phyloP scores from a whole-genome alignment of 2,329 filamentous ascomycete genomes.

The Chaetomium sp. region DNA sequence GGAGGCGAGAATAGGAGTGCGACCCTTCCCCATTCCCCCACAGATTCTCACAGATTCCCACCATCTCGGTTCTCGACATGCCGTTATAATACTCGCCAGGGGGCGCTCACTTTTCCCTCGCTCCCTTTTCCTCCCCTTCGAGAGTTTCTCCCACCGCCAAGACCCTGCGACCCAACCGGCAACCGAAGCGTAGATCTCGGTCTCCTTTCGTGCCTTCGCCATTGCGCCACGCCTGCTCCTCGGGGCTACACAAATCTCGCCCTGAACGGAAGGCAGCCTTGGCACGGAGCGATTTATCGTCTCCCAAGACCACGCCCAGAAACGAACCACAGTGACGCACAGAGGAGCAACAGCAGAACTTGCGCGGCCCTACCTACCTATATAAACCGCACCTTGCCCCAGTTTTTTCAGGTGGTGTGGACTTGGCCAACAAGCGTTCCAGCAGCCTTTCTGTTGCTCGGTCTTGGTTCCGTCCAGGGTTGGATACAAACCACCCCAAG shows the following conservation, averaged over 20 bases:
- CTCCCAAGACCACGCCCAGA: constrained; percentile 22
- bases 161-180: constrained; percentile 28
- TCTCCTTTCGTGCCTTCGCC: constrained; percentile 30
- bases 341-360: constrained; percentile 13
- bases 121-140: constrained; percentile 18
- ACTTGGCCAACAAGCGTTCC: not conserved
- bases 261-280: constrained; percentile 29
- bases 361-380: constrained; percentile 12
- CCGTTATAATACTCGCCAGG: constrained; percentile 31
- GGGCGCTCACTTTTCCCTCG: constrained; percentile 23
- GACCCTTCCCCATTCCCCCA: constrained; percentile 4
- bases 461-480: not conserved
- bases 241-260: constrained; percentile 36
- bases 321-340: constrained; percentile 17
- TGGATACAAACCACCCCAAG: not conserved
- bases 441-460: not conserved
- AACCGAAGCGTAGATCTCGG: constrained; percentile 34
- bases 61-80: constrained; percentile 23
- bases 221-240: constrained; percentile 32
- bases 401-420: not conserved
- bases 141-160: constrained; percentile 26
- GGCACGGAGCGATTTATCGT: constrained; percentile 33
- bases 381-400: constrained; percentile 9
- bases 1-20: constrained; percentile 24
- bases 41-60: constrained; percentile 16